phyloP scores from a whole-genome alignment of 2,329 filamentous ascomycete genomes.

The Juglanconis oblonga region DNA sequence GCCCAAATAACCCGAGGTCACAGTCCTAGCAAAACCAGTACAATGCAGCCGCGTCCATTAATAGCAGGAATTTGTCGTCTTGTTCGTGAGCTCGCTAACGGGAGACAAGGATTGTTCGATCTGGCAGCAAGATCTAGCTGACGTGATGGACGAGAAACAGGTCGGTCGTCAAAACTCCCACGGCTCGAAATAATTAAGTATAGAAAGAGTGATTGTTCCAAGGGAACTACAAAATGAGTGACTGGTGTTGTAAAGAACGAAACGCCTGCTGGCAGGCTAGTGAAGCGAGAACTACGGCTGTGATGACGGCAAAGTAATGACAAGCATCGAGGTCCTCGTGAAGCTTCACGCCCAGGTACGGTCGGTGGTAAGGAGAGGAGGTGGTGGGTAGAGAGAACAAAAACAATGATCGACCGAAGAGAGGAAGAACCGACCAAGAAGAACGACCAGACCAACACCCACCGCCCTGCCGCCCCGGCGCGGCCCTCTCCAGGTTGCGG shows the following conservation, averaged over 20 bases:
- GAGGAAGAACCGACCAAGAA: constrained; percentile 14
- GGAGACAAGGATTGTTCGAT: not conserved
- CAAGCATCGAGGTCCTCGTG: constrained; percentile 17
- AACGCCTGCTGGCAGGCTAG: constrained; percentile 55
- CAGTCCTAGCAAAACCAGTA: constrained; percentile 1
- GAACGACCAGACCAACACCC: constrained; percentile 11
- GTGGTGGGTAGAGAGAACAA: constrained; percentile 12
- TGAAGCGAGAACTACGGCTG: constrained; percentile 16
- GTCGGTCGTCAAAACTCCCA: constrained; percentile 6
- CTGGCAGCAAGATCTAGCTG: not conserved
- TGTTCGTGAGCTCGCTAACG: constrained; percentile 11
- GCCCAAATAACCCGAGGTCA: not conserved
- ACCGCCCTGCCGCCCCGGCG: constrained; percentile 3
- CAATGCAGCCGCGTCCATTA: constrained; percentile 10
- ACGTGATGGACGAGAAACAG: not conserved
- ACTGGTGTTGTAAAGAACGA: constrained; percentile 48
- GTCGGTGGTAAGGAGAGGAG: constrained; percentile 16
- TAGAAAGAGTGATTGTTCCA: constrained; percentile 17
- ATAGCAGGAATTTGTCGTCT: constrained; percentile 10
- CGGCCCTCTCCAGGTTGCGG: constrained; percentile 3
- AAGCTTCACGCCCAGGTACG: constrained; percentile 18
- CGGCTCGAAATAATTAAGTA: constrained; percentile 4
- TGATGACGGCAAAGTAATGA: constrained; percentile 7
- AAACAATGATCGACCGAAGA: constrained; percentile 16
- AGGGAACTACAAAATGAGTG: constrained; percentile 28